Evolutionary conservation across 2,329 filamentous ascomycete species (phyloP), one percentile per base, ranked within the genome.

Genomic region (Xylaria sp.): DNA sequence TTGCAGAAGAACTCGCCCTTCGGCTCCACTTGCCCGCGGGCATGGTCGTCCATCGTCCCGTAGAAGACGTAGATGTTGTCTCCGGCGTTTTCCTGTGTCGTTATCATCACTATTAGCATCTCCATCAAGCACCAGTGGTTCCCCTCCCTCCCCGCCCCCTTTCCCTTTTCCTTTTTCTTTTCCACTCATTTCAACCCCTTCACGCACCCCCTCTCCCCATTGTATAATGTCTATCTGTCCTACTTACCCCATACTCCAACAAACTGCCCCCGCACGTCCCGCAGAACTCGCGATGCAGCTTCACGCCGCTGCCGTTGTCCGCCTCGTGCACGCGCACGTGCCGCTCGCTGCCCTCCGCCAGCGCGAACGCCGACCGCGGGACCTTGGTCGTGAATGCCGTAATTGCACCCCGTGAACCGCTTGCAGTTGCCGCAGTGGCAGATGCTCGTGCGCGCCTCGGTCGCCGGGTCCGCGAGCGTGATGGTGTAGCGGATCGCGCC

Each of bases 351-450:
- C 83, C 84, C 13, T 75, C 56, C 0, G 77, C 82, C 57, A 86
- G 78, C 12, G 70, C 75, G 63, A 86, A 82, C 0, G 82, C 71
- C 2, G 82, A 79, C 28, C 82, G 79, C 18, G 85, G 81, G 8
- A 87, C 78, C 74, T 86, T 87, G 3, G 83, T 82, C 0, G 86
- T 87, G 18, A 88, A 88, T 78, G 15, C 86, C 85, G 74, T 84
- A 87, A 59, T 84, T 83, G 34, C 82, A 80, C 8, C 85, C 84
- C 58, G 85, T 86, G 41, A 84, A 85, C 80, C 85, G 85, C 80
- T 85, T 87, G 79, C 86, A 88, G 73, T 83, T 86, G 20, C 75
- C 72, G 73, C 86, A 88, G 74, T 88, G 85, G 71, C 86, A 88
- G 18, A 88, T 73, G 10, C 81, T 85, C 1, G 85, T 86, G 25